Base-by-base conservation (phyloP, 2,329 filamentous ascomycete species). In the Penicillium sp. region DNA sequence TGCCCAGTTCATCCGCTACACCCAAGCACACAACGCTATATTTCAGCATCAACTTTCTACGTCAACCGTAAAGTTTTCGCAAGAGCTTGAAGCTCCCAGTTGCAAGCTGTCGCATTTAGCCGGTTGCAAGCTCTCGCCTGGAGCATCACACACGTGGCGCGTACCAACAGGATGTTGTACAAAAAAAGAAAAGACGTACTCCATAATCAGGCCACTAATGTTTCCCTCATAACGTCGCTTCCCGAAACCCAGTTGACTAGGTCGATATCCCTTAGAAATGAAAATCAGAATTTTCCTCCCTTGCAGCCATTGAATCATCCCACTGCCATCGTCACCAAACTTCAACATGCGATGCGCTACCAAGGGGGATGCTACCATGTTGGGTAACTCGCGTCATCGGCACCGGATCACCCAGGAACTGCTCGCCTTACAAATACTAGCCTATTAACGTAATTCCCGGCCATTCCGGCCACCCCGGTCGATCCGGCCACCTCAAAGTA, bases 131-230 rank as follows among this genome's bases (percentile, higher is more conserved):
- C 35, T 41, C 11, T 13, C 13, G 35, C 8, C 35, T 41, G 11
- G 3, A 29, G 19, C 7, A 46, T 57, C 26, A 50, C 55, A 57
- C 55, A 50, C 55, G 55, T 57, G 55, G 55, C 55, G 46, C 31
- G 46, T 57, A 57, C 55, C 55, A 50, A 57, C 55, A 57, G 55
- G 46, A 50, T 41, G 53, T 26, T 41, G 47, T 41, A 57, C 31
- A 19, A 23, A 31, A 30, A n/a, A n/a, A 30, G 7, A 50, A 50
- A 53, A 41, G 48, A 31, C 11, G 35, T 41, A 13, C 35, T 41
- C 35, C 35, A 41, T 41, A 41, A 41, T 41, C 35, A 41, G 35
- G 35, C 35, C 35, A 41, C 35, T 41, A 15, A 3, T 41, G 17
- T 41, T 41, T 41, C 11, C 35, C 13, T 41, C 9, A 41, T 17